Evolutionary conservation across 345 rosid genomes (phyloP).

Genomic region (Adansonia digitata): DNA sequence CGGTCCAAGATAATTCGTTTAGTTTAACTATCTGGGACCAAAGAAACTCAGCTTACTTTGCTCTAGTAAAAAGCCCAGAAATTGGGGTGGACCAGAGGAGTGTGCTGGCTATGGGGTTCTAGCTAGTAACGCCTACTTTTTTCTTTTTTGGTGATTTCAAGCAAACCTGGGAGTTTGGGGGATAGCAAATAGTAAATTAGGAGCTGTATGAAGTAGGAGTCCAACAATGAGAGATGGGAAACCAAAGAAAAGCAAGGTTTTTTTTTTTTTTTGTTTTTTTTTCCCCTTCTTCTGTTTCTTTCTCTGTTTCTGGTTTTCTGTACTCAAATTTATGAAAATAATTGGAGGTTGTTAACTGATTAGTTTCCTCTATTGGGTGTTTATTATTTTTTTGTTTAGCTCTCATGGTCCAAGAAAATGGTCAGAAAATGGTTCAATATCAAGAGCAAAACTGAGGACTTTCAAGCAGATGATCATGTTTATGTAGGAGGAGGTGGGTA

Average conservation of each 20-base stretch:
- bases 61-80: constrained; percentile 1
- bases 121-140: no score
- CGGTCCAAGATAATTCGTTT: background rate
- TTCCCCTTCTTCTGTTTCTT: background rate
- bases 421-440: constrained; percentile 88
- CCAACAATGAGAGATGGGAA: constrained; percentile 77
- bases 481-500: constrained; percentile 43
- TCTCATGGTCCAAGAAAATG: constrained; percentile 93
- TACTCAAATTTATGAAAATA: constrained; percentile 8
- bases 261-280: background rate
- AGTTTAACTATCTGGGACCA: background rate
- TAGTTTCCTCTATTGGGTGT: background rate
- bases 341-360: constrained; percentile 10
- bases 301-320: background rate
- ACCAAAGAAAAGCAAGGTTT: constrained; percentile 91
- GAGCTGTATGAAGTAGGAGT: constrained; percentile 35
- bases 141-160: constrained; percentile 20
- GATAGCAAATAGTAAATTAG: constrained; percentile 10
- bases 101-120: constrained; percentile 12
- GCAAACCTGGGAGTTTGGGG: constrained; percentile 14
- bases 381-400: constrained; percentile 39
- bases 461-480: constrained; percentile 67
- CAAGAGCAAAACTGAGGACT: constrained; percentile 81
- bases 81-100: constrained; percentile 7
- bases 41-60: constrained; percentile 14